These are phyloP conservation scores for Solanum paucissectum DNA, from an alignment of 257 asterid genomes.

Conservation along the genomic window DNA sequence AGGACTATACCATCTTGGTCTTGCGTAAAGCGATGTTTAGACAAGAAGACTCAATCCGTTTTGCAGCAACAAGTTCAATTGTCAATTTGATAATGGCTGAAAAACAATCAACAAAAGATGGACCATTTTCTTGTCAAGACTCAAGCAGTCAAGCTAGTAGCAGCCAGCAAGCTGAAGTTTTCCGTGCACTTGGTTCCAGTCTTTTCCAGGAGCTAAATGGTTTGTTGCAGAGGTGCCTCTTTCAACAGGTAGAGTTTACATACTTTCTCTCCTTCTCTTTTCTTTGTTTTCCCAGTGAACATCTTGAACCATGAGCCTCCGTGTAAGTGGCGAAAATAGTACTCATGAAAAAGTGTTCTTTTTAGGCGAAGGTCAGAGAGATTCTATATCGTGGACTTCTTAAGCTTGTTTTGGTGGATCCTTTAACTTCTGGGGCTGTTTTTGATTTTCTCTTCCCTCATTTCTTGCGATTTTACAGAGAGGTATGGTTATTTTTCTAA, in stretches of 20 bases:
- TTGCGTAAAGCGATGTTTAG: slow-evolving; percentile 82
- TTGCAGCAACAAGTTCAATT: slow-evolving; percentile 57
- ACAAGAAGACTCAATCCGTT: slow-evolving; percentile 67
- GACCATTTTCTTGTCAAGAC: slow-evolving; percentile 63
- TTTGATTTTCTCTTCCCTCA: slow-evolving; percentile 66
- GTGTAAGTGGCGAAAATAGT: neutral
- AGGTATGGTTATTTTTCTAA: slow-evolving; percentile 29
- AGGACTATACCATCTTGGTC: slow-evolving; percentile 75
- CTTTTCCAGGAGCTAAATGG: slow-evolving; percentile 82
- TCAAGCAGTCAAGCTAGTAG: slow-evolving; percentile 88
- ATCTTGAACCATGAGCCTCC: neutral
- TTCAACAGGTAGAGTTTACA: slow-evolving; percentile 56
- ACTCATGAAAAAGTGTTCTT: neutral
- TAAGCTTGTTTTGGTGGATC: slow-evolving; percentile 79
- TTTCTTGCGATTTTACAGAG: slow-evolving; percentile 58
- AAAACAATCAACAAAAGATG: slow-evolving; percentile 46
- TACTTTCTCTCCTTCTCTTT: neutral
- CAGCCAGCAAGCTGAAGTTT: slow-evolving; percentile 71
- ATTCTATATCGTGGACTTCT: slow-evolving; percentile 55
- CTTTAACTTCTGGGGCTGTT: slow-evolving; percentile 39
- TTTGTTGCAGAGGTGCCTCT: slow-evolving; percentile 76
- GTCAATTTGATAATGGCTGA: slow-evolving; percentile 59
- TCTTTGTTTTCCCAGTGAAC: neutral
- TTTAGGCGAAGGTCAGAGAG: slow-evolving; percentile 63
- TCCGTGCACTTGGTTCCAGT: slow-evolving; percentile 23